These are phyloP conservation scores for Vitis labrusca DNA, from an alignment of 164 flowering plant species.

Conservation along the genomic window DNA sequence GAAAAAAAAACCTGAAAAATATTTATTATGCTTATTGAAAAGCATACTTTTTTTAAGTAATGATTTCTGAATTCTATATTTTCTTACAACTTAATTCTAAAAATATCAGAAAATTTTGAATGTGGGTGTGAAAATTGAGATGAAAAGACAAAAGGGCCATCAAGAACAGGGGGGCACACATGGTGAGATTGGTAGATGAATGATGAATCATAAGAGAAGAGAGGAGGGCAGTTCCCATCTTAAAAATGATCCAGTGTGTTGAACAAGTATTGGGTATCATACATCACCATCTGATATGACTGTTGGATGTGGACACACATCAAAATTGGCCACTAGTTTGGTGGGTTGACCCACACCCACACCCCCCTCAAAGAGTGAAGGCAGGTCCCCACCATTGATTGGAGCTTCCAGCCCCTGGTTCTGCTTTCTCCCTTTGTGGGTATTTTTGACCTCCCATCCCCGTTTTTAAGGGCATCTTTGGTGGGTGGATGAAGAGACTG, in stretches of 20 bases:
- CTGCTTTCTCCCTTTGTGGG: not conserved
- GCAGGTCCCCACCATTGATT: too few species aligned
- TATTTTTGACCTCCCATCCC: not conserved
- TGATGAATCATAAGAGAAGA: not conserved
- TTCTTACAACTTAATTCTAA: too few species aligned
- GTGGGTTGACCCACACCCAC: not conserved
- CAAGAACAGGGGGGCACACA: not conserved
- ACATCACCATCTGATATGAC: not conserved
- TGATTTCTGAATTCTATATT: too few species aligned
- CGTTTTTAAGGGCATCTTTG: not conserved
- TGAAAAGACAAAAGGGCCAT: not conserved
- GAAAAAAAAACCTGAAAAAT: too few species aligned
- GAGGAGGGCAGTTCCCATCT: not conserved
- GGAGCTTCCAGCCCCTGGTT: too few species aligned
- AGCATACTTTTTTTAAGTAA: too few species aligned
- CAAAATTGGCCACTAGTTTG: not conserved
- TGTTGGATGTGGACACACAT: not conserved
- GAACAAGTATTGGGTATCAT: not conserved
- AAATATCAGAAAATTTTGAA: too few species aligned
- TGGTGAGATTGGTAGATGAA: not conserved
- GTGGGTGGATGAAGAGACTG: not conserved
- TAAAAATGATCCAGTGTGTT: constrained; percentile 1
- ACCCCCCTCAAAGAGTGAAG: too few species aligned
- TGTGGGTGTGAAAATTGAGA: not conserved
- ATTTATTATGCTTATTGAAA: too few species aligned